Evolutionary conservation across 257 asterid species (phyloP).

Genomic region (Rehmannia glutinosa): DNA sequence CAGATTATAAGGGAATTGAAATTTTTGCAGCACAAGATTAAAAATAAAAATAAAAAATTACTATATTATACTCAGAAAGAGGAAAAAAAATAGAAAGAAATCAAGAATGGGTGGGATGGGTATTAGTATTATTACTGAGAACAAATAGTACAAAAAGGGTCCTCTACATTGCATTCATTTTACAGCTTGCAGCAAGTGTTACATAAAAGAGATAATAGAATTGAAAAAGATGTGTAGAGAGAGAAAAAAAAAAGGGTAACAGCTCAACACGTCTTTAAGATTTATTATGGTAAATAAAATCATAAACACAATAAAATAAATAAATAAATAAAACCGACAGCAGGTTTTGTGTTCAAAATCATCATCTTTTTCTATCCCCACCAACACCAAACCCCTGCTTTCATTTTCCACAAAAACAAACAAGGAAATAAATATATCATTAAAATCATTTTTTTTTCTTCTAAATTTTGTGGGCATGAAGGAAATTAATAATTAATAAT

Average conservation of each 20-base stretch:
- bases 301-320: not conserved
- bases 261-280: too few species aligned
- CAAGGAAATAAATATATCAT: too few species aligned
- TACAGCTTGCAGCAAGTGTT: too few species aligned
- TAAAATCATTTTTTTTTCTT: too few species aligned
- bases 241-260: too few species aligned
- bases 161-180: slow-evolving; percentile 20
- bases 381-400: slow-evolving; percentile 19
- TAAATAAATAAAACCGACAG: slow-evolving; percentile 12
- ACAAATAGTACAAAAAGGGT: slow-evolving; percentile 34
- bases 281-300: slow-evolving; percentile 25
- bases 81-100: too few species aligned
- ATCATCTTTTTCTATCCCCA: not conserved
- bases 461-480: not conserved
- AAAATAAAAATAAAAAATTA: not conserved
- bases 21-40: slow-evolving; percentile 10
- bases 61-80: not conserved
- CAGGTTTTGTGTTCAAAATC: slow-evolving; percentile 13
- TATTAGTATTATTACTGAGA: too few species aligned
- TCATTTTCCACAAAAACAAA: too few species aligned
- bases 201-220: slow-evolving; percentile 3
- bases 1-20: too few species aligned
- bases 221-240: slow-evolving; percentile 14
- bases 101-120: too few species aligned
- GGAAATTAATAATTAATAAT: not conserved